Conservation (phyloP, 1,284 basidiomycete species). For the Trichosporon sp. region DNA sequence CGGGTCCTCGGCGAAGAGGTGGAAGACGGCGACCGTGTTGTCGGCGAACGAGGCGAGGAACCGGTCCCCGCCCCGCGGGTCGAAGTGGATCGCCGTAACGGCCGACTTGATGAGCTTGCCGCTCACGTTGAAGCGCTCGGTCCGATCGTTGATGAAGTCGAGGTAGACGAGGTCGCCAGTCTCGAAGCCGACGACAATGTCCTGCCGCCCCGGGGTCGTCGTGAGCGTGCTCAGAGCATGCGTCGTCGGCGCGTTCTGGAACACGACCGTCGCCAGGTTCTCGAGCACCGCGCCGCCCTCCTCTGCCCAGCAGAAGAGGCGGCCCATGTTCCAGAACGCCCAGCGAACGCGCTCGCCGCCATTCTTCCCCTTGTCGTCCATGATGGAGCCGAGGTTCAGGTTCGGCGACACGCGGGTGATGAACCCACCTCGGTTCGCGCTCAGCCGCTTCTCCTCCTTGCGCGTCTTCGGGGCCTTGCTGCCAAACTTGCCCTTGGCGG, state of each 20-base stretch:
- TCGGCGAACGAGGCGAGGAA: conserved; percentile 91
- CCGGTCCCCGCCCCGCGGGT: conserved; percentile 77
- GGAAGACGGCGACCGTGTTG: conserved; percentile 50
- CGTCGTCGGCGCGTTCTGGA: conserved; percentile 82
- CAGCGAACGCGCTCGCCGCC: conserved; percentile 71
- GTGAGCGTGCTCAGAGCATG: conserved; percentile 79
- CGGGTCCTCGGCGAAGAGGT: conserved; percentile 53
- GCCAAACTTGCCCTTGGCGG: conserved; percentile 25
- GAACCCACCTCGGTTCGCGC: conserved; percentile 28
- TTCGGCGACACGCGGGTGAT: conserved; percentile 35
- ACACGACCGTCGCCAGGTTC: conserved; percentile 79
- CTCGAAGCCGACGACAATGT: conserved; percentile 88
- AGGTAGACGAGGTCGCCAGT: conserved; percentile 93
- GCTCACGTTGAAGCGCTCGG: conserved; percentile 90
- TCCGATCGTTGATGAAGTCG: conserved; percentile 69
- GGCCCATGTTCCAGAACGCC: conserved; percentile 78
- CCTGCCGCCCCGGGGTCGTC: conserved; percentile 68
- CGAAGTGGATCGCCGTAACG: conserved; percentile 84
- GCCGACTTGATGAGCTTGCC: conserved; percentile 77
- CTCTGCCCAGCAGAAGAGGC: conserved; percentile 80
- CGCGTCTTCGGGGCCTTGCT: conserved; percentile 23
- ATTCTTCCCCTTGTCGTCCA: conserved; percentile 68
- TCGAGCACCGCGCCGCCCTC: conserved; percentile 68
- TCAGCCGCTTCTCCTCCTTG: conserved; percentile 29
- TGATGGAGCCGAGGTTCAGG: conserved; percentile 66